Percentiles rank a stretch among this genome's conserved stretches.
Evolutionary conservation across 768 basidiomycete species (phyloP).

Genomic region (Suillus subaureus): DNA sequence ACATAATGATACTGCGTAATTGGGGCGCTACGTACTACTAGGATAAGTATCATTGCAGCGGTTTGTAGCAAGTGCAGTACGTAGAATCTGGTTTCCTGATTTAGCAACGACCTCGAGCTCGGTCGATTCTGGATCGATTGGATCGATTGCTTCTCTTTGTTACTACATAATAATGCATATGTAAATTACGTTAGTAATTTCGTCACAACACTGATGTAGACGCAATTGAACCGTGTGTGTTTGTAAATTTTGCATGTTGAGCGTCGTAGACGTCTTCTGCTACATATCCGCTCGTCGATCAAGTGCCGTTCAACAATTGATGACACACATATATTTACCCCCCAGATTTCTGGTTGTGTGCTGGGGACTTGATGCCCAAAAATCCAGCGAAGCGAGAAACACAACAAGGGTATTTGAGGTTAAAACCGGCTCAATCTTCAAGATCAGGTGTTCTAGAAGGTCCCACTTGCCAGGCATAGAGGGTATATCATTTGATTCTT

Average conservation of each 20-base stretch:
- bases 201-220: not conserved
- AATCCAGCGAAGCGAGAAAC: not conserved
- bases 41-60: not conserved
- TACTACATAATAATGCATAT: not conserved
- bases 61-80: not conserved
- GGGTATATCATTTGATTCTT: slow-evolving; percentile 6
- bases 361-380: not conserved
- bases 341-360: not conserved
- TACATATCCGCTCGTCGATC: not conserved
- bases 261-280: not conserved
- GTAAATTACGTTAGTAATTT: not conserved
- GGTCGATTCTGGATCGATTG: not conserved
- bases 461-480: not conserved
- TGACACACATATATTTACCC: not conserved
- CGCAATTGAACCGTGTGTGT: not conserved
- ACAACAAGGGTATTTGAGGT: not conserved
- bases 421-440: not conserved
- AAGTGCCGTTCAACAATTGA: not conserved
- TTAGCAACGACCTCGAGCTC: not conserved
- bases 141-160: not conserved
- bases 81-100: not conserved
- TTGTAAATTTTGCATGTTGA: not conserved
- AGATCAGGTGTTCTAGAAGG: slow-evolving; percentile 1
- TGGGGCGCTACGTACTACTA: not conserved
- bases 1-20: not conserved